phyloP scores from a whole-genome alignment of 768 basidiomycete species.

The Lactifluus hygrophoroides region DNA sequence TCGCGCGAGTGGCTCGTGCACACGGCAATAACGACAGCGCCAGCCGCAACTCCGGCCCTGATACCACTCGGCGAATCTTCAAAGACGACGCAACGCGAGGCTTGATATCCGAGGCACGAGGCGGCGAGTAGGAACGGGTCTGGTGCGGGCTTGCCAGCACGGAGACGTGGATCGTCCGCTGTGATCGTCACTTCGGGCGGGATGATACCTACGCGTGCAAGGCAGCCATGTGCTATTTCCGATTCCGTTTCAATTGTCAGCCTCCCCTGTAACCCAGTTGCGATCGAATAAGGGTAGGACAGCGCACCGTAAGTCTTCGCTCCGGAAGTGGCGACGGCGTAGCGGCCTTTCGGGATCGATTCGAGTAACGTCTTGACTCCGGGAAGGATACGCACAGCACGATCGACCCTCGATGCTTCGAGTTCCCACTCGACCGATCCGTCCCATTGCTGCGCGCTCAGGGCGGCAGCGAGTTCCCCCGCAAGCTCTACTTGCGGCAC shows the following conservation, averaged over 20 bases:
- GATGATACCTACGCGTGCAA: constrained; percentile 59
- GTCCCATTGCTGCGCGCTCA: constrained; percentile 13
- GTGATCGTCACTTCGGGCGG: constrained; percentile 66
- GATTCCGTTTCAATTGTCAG: background rate
- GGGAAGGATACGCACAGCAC: constrained; percentile 62
- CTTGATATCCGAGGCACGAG: constrained; percentile 45
- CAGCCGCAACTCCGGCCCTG: constrained; percentile 60
- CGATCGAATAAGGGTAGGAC: background rate
- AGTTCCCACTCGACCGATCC: constrained; percentile 43
- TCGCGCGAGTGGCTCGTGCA: constrained; percentile 62
- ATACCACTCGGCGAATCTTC: constrained; percentile 68
- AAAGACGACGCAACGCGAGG: constrained; percentile 62
- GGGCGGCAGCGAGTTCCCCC: background rate
- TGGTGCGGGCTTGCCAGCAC: constrained; percentile 54
- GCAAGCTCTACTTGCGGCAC: background rate
- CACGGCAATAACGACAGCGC: constrained; percentile 64
- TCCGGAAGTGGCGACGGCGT: constrained; percentile 67
- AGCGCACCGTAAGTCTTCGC: constrained; percentile 57
- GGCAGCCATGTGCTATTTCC: constrained; percentile 49
- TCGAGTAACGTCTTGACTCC: constrained; percentile 59
- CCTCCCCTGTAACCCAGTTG: constrained; percentile 20
- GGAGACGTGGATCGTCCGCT: constrained; percentile 65
- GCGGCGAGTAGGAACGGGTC: constrained; percentile 60
- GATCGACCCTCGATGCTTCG: constrained; percentile 48
- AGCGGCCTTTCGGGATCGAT: constrained; percentile 55